Evolutionary conservation across 495 filamentous ascomycete genomes (phyloP), one percentile per base, ranked within the genome.

Genomic region (Rostrohypoxylon terebratum): DNA sequence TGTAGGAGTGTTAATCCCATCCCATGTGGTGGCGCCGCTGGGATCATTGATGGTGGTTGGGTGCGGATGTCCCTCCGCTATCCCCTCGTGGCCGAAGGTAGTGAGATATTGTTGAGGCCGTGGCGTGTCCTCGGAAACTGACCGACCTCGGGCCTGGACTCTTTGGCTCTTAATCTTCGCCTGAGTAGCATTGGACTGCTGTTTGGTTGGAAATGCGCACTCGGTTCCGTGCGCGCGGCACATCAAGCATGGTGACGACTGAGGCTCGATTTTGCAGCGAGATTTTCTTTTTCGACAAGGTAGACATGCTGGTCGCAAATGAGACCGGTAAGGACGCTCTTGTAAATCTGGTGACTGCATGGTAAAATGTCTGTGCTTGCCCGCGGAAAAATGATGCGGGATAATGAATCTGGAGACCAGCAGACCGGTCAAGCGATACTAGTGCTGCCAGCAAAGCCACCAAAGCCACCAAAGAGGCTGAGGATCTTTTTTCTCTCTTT

Each of bases 201-300:
- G 38, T 5, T 60, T 47, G 14, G 13, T 28, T 33, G 40, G 58
- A 34, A 60, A 60, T 13, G 10, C 14, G n/a, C 58, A 47, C 8
- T 60, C 20, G 11, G 38, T 60, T 14, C 40, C 58, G 47, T 60
- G 40, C 16, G 40, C 25, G n/a, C 58, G 58, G 28, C 58, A 60
- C 58, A 47, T 45, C 9, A 60, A 33, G 5, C 62, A 65, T 20
- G 50, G 55, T 21, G 33, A 25, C 1, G 38, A 55, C 10, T 65
- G 50, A 31, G 23, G n/a, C 16, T 65, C 48, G 20, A 65, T 45
- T n/a, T 65, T 65, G 16, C 62, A 65, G 48, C 62, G 62, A 21
- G 62, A 65, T n/a, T 65, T 65, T 11, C 62, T 55, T 45, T 57
- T 65, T 38, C 62, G 62, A 25, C 62, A 65, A 20, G 62, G 50